These are phyloP conservation scores for Amanita subjunquillea DNA, from an alignment of 768 basidiomycete species.

Conservation along the genomic window DNA sequence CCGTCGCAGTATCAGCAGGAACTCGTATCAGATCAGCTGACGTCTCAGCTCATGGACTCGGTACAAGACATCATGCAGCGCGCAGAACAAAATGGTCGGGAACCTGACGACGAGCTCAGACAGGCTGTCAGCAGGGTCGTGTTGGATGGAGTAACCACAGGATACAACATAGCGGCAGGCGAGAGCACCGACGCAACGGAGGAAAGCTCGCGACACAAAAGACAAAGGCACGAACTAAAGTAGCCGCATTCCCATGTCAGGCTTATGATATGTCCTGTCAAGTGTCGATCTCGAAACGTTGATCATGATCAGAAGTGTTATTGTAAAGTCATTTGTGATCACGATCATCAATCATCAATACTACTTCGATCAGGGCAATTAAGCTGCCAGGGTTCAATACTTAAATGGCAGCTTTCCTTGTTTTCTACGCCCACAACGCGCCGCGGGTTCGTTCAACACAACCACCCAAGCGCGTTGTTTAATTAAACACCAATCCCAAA, in stretches of 20 bases:
- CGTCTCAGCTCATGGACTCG: slow-evolving; percentile 52
- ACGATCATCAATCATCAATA: slow-evolving; percentile 10
- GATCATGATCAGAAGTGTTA: slow-evolving; percentile 19
- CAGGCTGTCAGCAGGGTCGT: slow-evolving; percentile 56
- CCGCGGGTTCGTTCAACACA: not conserved
- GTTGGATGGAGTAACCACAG: slow-evolving; percentile 52
- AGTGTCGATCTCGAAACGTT: slow-evolving; percentile 15
- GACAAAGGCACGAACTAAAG: slow-evolving; percentile 18
- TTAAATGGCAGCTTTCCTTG: not conserved
- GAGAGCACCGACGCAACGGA: slow-evolving; percentile 15
- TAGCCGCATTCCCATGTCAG: slow-evolving; percentile 6
- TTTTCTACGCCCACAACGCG: not conserved
- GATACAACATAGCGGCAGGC: slow-evolving; percentile 37
- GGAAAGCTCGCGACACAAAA: slow-evolving; percentile 23
- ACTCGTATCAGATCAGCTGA: slow-evolving; percentile 56
- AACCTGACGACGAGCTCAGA: slow-evolving; percentile 60
- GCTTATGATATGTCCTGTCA: slow-evolving; percentile 7
- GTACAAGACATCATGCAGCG: slow-evolving; percentile 56
- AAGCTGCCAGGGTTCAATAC: slow-evolving; percentile 1
- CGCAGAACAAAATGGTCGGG: slow-evolving; percentile 43
- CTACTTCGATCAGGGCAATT: slow-evolving; percentile 7
- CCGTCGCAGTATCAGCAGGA: slow-evolving; percentile 66
- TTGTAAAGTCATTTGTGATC: slow-evolving; percentile 12
- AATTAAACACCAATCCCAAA: not conserved
- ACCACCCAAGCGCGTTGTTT: not conserved